Percentiles rank a stretch among this genome's conserved stretches.
Conservation (phyloP, 2,329 filamentous ascomycete genomes). For the Clonostachys byssicola region DNA sequence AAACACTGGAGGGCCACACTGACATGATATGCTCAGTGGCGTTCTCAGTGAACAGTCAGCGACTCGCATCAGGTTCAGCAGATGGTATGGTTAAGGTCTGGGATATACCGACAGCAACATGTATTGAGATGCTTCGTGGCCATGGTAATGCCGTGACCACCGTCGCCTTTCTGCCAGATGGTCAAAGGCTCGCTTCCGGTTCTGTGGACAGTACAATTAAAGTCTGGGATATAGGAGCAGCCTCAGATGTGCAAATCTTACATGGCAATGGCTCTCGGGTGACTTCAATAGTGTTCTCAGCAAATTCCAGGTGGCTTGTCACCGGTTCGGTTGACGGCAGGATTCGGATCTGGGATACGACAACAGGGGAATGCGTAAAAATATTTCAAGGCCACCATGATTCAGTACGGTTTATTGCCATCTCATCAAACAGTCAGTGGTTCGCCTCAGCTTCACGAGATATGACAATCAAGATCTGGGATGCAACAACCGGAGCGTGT, state of each 20-base stretch:
- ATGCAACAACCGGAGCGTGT: neutral
- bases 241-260: neutral
- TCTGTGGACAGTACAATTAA: neutral
- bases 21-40: neutral
- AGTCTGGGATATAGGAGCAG: neutral
- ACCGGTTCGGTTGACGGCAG: too few relatives aligned
- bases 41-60: neutral
- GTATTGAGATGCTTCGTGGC: neutral
- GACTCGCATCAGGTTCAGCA: neutral
- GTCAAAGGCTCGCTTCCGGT: neutral
- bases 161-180: neutral
- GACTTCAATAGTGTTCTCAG: neutral
- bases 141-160: neutral
- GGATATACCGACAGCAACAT: neutral
- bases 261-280: neutral
- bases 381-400: neutral
- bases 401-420: neutral
- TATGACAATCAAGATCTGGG: conserved; percentile 3
- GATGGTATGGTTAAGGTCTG: neutral
- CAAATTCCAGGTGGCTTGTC: neutral
- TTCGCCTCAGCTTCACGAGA: conserved; percentile 3
- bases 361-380: neutral
- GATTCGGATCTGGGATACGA: too few relatives aligned
- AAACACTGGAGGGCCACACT: neutral
- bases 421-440: neutral